Percentiles rank a stretch among this genome's conserved stretches.
Evolutionary conservation across 345 rosid genomes (phyloP).

Genomic region (Boechera divaricarpa): DNA sequence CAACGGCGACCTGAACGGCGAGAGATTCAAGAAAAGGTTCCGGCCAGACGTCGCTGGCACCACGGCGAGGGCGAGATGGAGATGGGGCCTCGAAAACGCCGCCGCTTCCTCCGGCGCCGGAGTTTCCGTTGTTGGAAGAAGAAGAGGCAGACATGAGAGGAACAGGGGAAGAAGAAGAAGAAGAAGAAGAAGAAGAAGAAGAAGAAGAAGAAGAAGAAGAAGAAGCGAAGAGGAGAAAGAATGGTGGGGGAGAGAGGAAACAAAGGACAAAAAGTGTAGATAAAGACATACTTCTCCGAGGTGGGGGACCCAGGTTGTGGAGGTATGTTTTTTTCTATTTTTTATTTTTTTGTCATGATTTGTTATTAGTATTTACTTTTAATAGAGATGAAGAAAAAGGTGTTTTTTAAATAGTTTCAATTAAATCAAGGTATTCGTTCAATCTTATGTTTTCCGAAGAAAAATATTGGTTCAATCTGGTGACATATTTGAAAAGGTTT

Average conservation of each 20-base stretch:
- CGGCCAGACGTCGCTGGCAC: conserved; percentile 80
- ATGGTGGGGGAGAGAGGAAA: conserved; percentile 48
- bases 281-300: conserved; percentile 60
- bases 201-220: background rate
- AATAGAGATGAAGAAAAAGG: background rate
- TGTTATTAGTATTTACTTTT: background rate
- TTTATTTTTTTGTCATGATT: background rate
- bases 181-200: background rate
- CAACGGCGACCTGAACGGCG: conserved; percentile 71
- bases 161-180: background rate
- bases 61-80: conserved; percentile 58
- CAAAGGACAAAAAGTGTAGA: conserved; percentile 68
- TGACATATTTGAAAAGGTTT: no score
- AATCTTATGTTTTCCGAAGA: no score
- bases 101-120: conserved; percentile 33
- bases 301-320: conserved; percentile 67
- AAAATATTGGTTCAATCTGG: no score
- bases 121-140: conserved; percentile 43
- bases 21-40: conserved; percentile 91
- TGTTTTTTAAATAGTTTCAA: no score
- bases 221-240: background rate
- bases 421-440: no score
- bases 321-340: conserved; percentile 22
- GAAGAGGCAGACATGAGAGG: conserved; percentile 49
- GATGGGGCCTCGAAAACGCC: conserved; percentile 66